These are phyloP conservation scores for Cnidoscolus chayamansa DNA, from an alignment of 441 rosid species.

Conservation along the genomic window DNA sequence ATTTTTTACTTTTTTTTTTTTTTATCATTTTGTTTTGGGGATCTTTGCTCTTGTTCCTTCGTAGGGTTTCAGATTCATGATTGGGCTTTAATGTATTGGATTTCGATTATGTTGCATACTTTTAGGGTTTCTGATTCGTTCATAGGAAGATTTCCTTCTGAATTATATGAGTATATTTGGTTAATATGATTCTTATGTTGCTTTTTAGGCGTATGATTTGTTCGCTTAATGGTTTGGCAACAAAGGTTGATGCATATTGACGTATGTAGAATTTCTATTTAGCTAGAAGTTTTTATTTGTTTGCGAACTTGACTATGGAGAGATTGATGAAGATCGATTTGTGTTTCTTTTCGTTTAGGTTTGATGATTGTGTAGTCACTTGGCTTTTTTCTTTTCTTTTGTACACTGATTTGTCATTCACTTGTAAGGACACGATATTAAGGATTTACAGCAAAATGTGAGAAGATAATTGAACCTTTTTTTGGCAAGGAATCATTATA, in stretches of 20 bases:
- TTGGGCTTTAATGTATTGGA: neutral
- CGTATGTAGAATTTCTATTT: neutral
- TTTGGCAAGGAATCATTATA: neutral
- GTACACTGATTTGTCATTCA: neutral
- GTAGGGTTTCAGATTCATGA: slow-evolving; percentile 39
- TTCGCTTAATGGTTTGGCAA: neutral
- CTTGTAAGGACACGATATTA: neutral
- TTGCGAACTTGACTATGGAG: no score
- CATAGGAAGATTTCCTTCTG: neutral
- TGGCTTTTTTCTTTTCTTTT: neutral
- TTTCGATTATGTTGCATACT: slow-evolving; percentile 19
- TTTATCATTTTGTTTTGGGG: neutral
- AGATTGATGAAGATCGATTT: no score
- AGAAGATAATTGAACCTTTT: neutral
- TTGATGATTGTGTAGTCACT: neutral
- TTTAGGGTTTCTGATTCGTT: neutral
- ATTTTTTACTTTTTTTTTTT: slow-evolving; percentile 16
- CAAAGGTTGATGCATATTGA: neutral
- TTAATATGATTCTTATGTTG: neutral
- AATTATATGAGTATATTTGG: neutral
- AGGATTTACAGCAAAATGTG: neutral
- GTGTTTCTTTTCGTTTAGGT: neutral
- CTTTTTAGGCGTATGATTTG: neutral
- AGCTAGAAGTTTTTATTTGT: no score
- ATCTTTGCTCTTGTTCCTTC: slow-evolving; percentile 10